Percentiles rank a stretch among this genome's conserved stretches.
phyloP scores from a whole-genome alignment of 2,329 filamentous ascomycete species.

The Penicillium sp. region DNA sequence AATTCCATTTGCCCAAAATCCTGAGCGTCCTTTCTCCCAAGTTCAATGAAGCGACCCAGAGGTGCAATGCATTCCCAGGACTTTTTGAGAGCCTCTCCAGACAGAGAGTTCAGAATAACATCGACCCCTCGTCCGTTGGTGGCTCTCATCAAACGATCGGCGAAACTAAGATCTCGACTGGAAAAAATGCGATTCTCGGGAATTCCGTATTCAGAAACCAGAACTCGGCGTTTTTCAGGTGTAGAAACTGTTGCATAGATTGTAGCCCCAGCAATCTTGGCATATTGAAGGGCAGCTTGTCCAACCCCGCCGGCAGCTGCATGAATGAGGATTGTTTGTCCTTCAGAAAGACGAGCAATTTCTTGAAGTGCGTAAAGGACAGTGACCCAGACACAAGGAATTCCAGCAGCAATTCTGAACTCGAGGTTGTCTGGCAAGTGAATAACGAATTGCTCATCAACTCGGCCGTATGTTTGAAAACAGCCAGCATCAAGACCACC shows the following conservation, averaged over 20 bases:
- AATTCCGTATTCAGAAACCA: constrained; percentile 22
- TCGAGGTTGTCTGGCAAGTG: constrained; percentile 8
- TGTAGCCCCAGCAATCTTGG: constrained; percentile 15
- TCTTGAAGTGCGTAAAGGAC: constrained; percentile 11
- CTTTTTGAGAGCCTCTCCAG: constrained; percentile 18
- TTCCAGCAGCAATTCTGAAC: constrained; percentile 11
- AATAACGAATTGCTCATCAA: neutral
- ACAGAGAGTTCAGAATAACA: constrained; percentile 26
- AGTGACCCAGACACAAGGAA: constrained; percentile 15
- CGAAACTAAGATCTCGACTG: constrained; percentile 11
- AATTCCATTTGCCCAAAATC: neutral
- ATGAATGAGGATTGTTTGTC: constrained; percentile 31
- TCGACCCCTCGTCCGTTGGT: constrained; percentile 19
- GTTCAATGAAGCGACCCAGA: constrained; percentile 52
- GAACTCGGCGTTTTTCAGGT: constrained; percentile 14
- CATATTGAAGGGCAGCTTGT: constrained; percentile 24
- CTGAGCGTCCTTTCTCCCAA: constrained; percentile 50
- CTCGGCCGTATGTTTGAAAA: neutral
- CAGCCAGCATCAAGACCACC: neutral
- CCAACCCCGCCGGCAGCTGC: constrained; percentile 24
- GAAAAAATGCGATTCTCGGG: constrained; percentile 20
- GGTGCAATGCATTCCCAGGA: constrained; percentile 23
- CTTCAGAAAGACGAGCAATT: constrained; percentile 11
- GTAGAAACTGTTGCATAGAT: constrained; percentile 20
- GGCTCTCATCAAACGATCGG: constrained; percentile 1